These are phyloP conservation scores for Durusdinium trenchii DNA, from an alignment of 73 alveolate genomes.

Conservation along the genomic window DNA sequence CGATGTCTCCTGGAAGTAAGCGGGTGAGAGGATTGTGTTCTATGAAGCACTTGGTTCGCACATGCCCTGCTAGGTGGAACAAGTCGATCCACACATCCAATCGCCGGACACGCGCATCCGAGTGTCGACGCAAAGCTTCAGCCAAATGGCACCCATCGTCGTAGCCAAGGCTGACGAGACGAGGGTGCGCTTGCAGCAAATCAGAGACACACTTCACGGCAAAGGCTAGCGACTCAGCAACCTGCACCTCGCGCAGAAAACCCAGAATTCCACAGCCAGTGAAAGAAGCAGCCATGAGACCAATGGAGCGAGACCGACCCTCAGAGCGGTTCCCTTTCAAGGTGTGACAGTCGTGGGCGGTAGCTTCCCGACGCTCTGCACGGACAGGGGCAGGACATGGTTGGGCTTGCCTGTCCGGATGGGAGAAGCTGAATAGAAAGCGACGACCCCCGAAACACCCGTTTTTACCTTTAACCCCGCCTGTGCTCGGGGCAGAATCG, in stretches of 20 bases:
- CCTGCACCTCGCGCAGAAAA: not conserved
- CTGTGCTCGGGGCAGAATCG: not conserved
- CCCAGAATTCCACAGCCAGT: not conserved
- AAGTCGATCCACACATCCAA: slow-evolving; percentile 8
- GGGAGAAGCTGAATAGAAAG: not conserved
- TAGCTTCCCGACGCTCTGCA: not conserved
- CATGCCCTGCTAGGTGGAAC: not conserved
- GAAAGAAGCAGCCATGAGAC: slow-evolving; percentile 20
- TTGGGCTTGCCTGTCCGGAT: not conserved
- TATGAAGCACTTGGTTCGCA: not conserved
- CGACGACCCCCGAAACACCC: too few relatives aligned
- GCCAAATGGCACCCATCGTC: slow-evolving; percentile 23
- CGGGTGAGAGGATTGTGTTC: slow-evolving; percentile 11
- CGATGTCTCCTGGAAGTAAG: not conserved
- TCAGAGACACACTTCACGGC: not conserved
- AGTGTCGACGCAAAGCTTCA: not conserved
- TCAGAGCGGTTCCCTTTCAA: not conserved
- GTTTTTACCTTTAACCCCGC: not conserved
- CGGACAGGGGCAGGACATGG: not conserved
- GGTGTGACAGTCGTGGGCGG: not conserved
- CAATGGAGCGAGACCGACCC: not conserved
- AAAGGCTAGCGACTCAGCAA: not conserved
- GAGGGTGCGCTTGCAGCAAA: not conserved
- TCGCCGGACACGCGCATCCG: not conserved
- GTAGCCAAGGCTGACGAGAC: not conserved